These are phyloP conservation scores for Candida hispaniensis DNA, from an alignment of 805 yeast species.

Conservation along the genomic window DNA sequence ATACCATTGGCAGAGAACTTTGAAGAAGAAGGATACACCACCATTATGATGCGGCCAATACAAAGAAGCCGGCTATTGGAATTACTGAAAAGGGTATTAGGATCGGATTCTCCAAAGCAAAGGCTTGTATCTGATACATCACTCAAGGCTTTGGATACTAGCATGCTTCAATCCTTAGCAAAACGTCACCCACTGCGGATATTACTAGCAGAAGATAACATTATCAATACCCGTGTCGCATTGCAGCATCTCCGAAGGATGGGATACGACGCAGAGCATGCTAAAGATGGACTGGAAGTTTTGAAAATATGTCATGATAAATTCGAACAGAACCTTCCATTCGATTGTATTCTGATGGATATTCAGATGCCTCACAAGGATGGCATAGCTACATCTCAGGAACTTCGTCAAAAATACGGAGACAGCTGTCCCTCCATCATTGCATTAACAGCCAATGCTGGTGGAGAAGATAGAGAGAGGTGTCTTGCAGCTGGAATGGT, in stretches of 20 bases:
- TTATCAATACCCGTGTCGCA: conserved; percentile 42
- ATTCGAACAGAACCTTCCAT: conserved; percentile 29
- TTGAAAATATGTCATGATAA: conserved; percentile 29
- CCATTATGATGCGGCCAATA: conserved; percentile 22
- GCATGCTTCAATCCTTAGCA: conserved; percentile 21
- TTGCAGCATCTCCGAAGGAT: conserved; percentile 38
- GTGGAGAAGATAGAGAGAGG: conserved; percentile 40
- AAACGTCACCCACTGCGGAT: conserved; percentile 36
- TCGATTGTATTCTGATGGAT: conserved; percentile 46
- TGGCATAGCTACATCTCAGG: conserved; percentile 40
- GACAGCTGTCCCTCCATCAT: conserved; percentile 32
- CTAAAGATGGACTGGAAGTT: conserved; percentile 41
- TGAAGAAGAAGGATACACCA: conserved; percentile 21
- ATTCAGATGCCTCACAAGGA: conserved; percentile 47
- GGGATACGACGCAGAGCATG: conserved; percentile 44
- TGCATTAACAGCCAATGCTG: conserved; percentile 45
- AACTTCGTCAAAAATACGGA: conserved; percentile 30
- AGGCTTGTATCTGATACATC: too few species aligned
- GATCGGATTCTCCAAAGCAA: conserved; percentile 1
- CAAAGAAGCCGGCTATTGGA: conserved; percentile 21
- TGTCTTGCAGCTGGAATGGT: conserved; percentile 43
- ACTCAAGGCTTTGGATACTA: conserved; percentile 19
- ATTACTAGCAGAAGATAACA: conserved; percentile 43
- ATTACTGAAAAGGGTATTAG: conserved; percentile 17
- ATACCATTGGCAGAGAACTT: conserved; percentile 21